Conservation (phyloP, 345 rosid genomes). For the Eucalyptus sp. region DNA sequence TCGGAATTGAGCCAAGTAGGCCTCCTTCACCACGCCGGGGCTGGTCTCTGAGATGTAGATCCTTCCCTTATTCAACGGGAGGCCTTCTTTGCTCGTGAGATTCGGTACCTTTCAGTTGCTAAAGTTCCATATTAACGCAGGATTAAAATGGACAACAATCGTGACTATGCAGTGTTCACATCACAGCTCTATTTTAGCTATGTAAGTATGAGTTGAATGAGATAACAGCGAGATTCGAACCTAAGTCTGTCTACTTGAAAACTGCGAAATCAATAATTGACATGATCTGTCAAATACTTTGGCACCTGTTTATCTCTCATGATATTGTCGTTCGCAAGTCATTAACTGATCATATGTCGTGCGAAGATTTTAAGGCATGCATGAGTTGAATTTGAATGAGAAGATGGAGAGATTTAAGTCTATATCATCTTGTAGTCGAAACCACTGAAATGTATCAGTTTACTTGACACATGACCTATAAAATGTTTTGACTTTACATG, state of each 20-base stretch:
- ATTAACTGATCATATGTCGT: not conserved
- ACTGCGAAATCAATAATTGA: not conserved
- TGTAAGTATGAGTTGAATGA: not conserved
- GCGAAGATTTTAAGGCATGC: not conserved
- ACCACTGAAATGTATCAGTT: not conserved
- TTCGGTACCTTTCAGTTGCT: conserved; percentile 1
- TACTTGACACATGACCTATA: not conserved
- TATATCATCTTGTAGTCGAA: not conserved
- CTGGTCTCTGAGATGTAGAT: conserved; percentile 7
- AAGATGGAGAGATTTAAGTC: not conserved
- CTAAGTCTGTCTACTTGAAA: not conserved
- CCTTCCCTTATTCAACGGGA: conserved; percentile 7
- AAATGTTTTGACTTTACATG: not conserved
- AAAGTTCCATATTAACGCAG: not conserved
- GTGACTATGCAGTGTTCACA: not conserved
- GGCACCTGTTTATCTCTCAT: not conserved
- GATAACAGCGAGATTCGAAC: not conserved
- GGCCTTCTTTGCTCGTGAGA: not conserved
- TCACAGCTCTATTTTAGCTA: not conserved
- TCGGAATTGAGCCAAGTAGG: conserved; percentile 10
- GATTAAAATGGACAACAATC: not conserved
- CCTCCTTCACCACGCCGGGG: conserved; percentile 1
- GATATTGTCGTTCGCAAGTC: not conserved
- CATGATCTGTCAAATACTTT: not conserved
- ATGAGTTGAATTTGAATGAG: not conserved